These are phyloP conservation scores for Tylopilus orsonianus DNA, from an alignment of 1,284 basidiomycete species.

Conservation along the genomic window DNA sequence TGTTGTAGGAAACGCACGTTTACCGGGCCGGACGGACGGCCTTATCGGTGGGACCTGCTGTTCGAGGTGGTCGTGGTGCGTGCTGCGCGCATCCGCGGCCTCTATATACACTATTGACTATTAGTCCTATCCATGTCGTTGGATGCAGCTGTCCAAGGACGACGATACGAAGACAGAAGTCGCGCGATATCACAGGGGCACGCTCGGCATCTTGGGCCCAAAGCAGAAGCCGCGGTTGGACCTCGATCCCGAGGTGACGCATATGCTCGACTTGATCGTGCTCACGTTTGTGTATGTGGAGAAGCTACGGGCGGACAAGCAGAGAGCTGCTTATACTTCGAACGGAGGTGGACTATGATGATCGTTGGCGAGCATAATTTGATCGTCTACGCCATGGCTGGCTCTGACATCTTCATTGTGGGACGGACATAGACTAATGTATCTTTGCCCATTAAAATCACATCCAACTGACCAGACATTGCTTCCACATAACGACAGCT, in stretches of 20 bases:
- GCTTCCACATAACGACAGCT: too few relatives aligned
- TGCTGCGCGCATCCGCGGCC: too few relatives aligned
- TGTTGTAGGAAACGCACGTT: conserved; percentile 31
- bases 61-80: conserved; percentile 21
- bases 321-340: too few relatives aligned
- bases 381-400: too few relatives aligned
- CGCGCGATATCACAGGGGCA: conserved; percentile 30
- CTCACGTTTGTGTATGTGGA: conserved; percentile 45
- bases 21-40: conserved; percentile 24
- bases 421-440: too few relatives aligned
- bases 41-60: conserved; percentile 30
- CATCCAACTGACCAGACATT: too few relatives aligned
- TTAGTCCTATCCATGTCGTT: too few relatives aligned
- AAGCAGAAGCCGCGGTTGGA: conserved; percentile 33
- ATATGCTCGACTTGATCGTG: conserved; percentile 40
- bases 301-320: conserved; percentile 36
- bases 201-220: conserved; percentile 21
- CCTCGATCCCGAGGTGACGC: conserved; percentile 32
- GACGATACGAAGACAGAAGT: conserved; percentile 22
- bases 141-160: conserved; percentile 21
- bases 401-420: too few relatives aligned
- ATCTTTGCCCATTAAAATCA: too few relatives aligned
- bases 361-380: too few relatives aligned
- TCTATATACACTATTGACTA: too few relatives aligned
- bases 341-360: too few relatives aligned